Percentiles rank a stretch among this genome's conserved stretches.
These are phyloP conservation scores for Crucibulum laeve DNA, from an alignment of 768 basidiomycete species.

Conservation along the genomic window DNA sequence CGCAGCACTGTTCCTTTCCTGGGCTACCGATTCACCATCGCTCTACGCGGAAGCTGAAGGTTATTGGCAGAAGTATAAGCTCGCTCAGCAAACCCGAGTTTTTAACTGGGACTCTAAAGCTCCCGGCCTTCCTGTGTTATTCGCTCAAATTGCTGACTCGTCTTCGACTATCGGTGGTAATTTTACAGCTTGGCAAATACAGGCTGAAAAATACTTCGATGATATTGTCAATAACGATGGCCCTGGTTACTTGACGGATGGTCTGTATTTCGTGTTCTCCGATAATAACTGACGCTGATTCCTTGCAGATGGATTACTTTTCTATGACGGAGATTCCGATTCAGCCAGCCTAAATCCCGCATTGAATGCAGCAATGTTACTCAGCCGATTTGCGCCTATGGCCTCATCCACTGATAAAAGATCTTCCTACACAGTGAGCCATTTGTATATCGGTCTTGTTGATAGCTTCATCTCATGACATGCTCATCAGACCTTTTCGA, in stretches of 20 bases:
- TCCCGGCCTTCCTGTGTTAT: constrained; percentile 72
- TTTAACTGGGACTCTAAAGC: constrained; percentile 91
- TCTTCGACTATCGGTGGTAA: constrained; percentile 52
- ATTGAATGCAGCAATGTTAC: constrained; percentile 81
- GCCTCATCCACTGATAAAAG: constrained; percentile 59
- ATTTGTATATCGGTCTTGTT: background rate
- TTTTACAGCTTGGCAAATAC: constrained; percentile 58
- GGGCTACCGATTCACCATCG: constrained; percentile 58
- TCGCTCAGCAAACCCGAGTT: constrained; percentile 48
- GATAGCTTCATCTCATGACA: background rate
- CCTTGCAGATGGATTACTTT: constrained; percentile 73
- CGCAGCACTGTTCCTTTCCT: constrained; percentile 72
- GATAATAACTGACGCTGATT: background rate
- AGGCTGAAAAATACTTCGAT: constrained; percentile 78
- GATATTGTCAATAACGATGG: constrained; percentile 54
- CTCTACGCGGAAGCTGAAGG: constrained; percentile 60
- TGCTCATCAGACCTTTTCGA: constrained; percentile 57
- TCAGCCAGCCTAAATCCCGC: constrained; percentile 80
- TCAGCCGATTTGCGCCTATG: constrained; percentile 71
- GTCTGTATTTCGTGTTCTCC: constrained; percentile 30
- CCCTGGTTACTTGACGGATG: constrained; percentile 53
- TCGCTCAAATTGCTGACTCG: constrained; percentile 65
- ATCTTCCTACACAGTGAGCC: constrained; percentile 54
- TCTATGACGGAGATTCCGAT: constrained; percentile 81
- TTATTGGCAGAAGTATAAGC: constrained; percentile 53